phyloP scores from a whole-genome alignment of 345 rosid genomes.

The Theobroma cacao region DNA sequence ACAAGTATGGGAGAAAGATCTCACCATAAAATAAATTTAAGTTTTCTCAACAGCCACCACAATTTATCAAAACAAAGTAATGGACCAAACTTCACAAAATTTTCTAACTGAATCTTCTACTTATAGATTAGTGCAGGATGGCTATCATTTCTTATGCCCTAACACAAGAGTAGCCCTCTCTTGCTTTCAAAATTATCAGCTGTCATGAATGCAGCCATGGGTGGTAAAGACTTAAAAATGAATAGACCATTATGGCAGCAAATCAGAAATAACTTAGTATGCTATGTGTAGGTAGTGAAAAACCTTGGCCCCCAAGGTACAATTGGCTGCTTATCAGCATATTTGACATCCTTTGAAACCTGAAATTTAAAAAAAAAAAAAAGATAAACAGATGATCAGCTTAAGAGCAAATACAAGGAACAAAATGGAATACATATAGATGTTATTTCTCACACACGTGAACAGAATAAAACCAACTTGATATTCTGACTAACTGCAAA shows the following conservation, averaged over 20 bases:
- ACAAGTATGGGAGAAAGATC: not conserved
- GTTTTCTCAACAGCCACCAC: not conserved
- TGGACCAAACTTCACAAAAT: not conserved
- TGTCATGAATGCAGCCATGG: not conserved
- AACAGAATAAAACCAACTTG: too few relatives aligned
- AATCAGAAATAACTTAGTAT: too few relatives aligned
- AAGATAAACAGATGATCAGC: slow-evolving; percentile 14
- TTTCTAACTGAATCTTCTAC: not conserved
- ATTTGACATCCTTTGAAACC: slow-evolving; percentile 97
- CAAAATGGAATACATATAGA: too few relatives aligned
- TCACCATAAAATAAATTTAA: not conserved
- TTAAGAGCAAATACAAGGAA: slow-evolving; percentile 12
- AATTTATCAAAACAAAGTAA: not conserved
- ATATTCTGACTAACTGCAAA: slow-evolving; percentile 42
- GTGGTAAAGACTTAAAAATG: not conserved
- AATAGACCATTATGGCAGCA: not conserved
- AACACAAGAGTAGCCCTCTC: not conserved
- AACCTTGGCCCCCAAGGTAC: slow-evolving; percentile 99
- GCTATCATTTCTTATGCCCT: not conserved
- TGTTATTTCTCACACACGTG: too few relatives aligned
- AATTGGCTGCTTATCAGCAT: slow-evolving; percentile 94
- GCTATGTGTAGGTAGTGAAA: too few relatives aligned
- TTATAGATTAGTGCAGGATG: not conserved
- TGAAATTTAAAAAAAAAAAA: slow-evolving; percentile 31
- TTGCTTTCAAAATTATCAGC: not conserved